Evolutionary conservation across 192 early-diverging fungal genomes (phyloP).

Genomic region (Jimgerdemannia lactiflua): DNA sequence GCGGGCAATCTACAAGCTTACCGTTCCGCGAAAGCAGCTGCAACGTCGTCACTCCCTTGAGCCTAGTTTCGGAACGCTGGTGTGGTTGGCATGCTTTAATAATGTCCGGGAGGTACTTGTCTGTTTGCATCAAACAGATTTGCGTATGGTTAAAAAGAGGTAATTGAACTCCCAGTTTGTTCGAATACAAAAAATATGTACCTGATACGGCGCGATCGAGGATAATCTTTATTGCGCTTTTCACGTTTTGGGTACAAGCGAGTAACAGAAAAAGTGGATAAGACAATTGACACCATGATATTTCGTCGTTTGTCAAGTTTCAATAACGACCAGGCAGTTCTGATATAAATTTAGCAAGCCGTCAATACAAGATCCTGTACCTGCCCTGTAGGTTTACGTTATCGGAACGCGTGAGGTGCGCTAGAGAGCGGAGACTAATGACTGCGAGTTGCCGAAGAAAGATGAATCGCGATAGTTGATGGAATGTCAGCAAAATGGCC

Average conservation of each 20-base stretch:
- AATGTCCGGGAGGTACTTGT: conserved; percentile 50
- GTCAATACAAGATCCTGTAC: conserved; percentile 18
- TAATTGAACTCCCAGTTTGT: not conserved
- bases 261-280: no score
- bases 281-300: no score
- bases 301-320: no score
- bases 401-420: conserved; percentile 40
- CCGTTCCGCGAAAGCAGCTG: conserved; percentile 66
- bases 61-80: conserved; percentile 39
- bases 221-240: conserved; percentile 70
- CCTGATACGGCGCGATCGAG: conserved; percentile 70
- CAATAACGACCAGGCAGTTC: no score
- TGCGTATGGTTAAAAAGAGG: no score
- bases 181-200: conserved; percentile 17
- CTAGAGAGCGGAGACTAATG: conserved; percentile 43
- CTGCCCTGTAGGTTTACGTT: conserved; percentile 49
- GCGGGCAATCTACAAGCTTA: conserved; percentile 18
- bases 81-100: conserved; percentile 48
- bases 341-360: not conserved
- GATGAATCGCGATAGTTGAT: not conserved
- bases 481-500: not conserved
- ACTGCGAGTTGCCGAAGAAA: conserved; percentile 17
- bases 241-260: no score
- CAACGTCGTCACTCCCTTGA: conserved; percentile 59
- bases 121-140: conserved; percentile 21